These are phyloP conservation scores for Rhodocollybia butyracea DNA, from an alignment of 768 basidiomycete species.

Conservation along the genomic window DNA sequence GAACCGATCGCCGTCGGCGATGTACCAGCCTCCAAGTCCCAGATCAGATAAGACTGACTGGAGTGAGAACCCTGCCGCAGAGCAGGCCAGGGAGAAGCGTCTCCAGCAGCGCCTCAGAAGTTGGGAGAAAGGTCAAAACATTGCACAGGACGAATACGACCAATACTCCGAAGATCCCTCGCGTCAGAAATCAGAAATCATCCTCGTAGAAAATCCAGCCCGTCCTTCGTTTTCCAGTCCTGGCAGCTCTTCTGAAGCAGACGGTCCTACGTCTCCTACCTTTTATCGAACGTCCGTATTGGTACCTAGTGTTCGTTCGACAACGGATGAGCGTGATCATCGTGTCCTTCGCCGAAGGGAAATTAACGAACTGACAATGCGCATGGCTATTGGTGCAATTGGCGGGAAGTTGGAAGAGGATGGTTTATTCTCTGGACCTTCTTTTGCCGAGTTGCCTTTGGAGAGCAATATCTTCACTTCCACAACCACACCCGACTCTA, in stretches of 20 bases:
- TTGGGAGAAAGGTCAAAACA: conserved; percentile 67
- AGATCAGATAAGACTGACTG: conserved; percentile 48
- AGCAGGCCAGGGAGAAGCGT: conserved; percentile 67
- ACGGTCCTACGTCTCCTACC: conserved; percentile 20
- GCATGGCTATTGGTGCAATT: conserved; percentile 77
- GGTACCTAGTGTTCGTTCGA: conserved; percentile 60
- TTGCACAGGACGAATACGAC: conserved; percentile 64
- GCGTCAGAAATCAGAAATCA: conserved; percentile 36
- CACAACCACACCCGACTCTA: not conserved
- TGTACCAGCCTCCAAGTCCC: conserved; percentile 25
- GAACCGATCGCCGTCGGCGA: conserved; percentile 34
- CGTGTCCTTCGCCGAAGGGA: conserved; percentile 65
- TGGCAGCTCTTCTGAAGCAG: conserved; percentile 12
- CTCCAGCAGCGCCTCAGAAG: conserved; percentile 66
- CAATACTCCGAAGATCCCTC: conserved; percentile 38
- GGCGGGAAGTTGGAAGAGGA: conserved; percentile 59
- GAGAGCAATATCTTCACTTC: conserved; percentile 17
- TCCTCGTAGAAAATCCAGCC: conserved; percentile 43
- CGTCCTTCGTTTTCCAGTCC: conserved; percentile 25
- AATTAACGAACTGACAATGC: conserved; percentile 77
- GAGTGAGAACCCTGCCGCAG: conserved; percentile 64
- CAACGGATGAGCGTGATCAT: conserved; percentile 47
- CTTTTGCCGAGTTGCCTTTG: conserved; percentile 3
- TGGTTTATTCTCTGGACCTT: conserved; percentile 22
- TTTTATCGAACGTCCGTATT: conserved; percentile 71